A percentile compares a stretch with the other conserved stretches of the same genome.
phyloP scores from a whole-genome alignment of 2,329 filamentous ascomycete species.

The Sclerotinia subarctica region DNA sequence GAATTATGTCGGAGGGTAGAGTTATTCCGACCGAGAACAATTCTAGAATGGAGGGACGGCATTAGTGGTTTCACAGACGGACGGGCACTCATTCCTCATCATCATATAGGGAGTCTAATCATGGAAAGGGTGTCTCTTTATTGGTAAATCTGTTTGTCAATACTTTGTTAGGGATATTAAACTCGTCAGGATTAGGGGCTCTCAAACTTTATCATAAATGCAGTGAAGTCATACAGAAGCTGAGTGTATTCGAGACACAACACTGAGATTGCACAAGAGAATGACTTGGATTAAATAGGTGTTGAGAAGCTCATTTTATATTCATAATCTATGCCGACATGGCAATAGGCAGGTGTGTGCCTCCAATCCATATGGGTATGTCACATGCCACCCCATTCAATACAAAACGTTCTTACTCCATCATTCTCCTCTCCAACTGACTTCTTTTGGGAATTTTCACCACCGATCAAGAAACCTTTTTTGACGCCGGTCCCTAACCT shows the following conservation, averaged over 20 bases:
- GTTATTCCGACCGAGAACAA: slow-evolving; percentile 5
- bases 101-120: too few relatives aligned
- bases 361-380: not conserved
- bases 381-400: slow-evolving; percentile 95
- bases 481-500: slow-evolving; percentile 91
- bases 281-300: not conserved
- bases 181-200: not conserved
- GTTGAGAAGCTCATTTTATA: not conserved
- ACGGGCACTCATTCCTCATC: too few relatives aligned
- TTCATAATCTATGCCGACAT: not conserved
- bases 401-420: slow-evolving; percentile 69
- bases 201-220: not conserved
- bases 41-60: not conserved
- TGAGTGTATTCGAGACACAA: too few relatives aligned
- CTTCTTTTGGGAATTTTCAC: slow-evolving; percentile 47
- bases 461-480: slow-evolving; percentile 88
- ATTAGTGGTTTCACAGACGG: not conserved
- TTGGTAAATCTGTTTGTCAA: too few relatives aligned
- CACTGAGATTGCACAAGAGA: not conserved
- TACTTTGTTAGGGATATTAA: too few relatives aligned
- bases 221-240: not conserved
- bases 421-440: slow-evolving; percentile 37
- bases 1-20: not conserved
- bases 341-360: not conserved
- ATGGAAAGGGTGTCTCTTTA: too few relatives aligned